Base-by-base conservation (phyloP, 164 flowering plant species). In the Chimonanthus salicifolius region DNA sequence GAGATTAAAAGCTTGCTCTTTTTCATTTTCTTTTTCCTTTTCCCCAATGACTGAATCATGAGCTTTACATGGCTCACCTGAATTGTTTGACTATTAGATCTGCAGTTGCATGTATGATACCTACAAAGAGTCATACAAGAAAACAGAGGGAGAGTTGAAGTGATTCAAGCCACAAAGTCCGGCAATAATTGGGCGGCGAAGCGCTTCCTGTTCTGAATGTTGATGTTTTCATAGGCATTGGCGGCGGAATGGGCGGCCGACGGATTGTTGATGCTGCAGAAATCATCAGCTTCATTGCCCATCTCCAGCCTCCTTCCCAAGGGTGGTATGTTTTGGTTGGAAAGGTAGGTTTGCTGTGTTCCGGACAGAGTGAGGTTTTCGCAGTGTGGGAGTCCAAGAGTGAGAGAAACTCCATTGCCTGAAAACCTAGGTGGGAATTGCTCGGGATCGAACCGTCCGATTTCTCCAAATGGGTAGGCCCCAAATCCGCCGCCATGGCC, bases 361-460 rank as follows among this genome's bases (percentile, higher is more conserved):
- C 81, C 91, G 4, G 92, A 82, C 3, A 91, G 73, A 51, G 97
- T 82, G 67, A 91, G 84, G 80, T 76, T 87, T 71, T 91, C 95
- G 11, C 87, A 84, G 71, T 89, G 97, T 6, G 94, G 97, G 9
- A 91, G 95, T 48, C 98, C 97, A 6, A 94, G 87, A 21, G 94
- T 89, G 73, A 94, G 92, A 15, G 97, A 94, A 50, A 94, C 92
- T 5, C 88, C 90, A 75, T 87, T 90, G 62, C 90, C 88, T 0
- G 91, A 82, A 80, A 87, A 90, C 79, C 90, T 80, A 21, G 88
- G 85, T 20, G 88, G 72, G 72, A 86, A 88, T 43, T 86, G 89
- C 68, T 90, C 90, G 2, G 88, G 71, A 15, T 86, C 90, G 64
- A 87, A 91, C 85, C 94, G 81, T 43, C 86, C 93, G 3, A 90